Base-by-base conservation (phyloP, 768 basidiomycete genomes). In the Lactifluus pinguis region DNA sequence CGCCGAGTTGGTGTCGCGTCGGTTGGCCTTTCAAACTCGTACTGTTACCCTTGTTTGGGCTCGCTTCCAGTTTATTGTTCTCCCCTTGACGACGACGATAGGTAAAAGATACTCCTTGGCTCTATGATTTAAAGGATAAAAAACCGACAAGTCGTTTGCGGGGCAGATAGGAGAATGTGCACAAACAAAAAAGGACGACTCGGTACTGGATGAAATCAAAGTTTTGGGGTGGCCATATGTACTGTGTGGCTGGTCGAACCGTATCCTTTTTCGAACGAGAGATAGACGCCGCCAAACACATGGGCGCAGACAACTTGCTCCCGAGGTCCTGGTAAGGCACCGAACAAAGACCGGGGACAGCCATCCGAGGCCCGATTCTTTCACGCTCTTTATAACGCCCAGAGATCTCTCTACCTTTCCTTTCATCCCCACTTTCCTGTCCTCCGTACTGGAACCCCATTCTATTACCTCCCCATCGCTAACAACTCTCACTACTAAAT, bases 311-410 rank as follows among this genome's bases (percentile, higher is more conserved):
- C 0, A 3, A 2, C 2, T 2, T 52, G 60, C 45, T 50, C 60
- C 55, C 55, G 45, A 17, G 51, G 30, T 58, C 52, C 60, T 48
- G 49, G 49, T 14, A 49, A 55, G 52, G 52, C 14, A 55, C 49
- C 49, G 29, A 61, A 62, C 56, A 49, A 54, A 41, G 39, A 52
- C 61, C 56, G 56, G 61, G 61, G 44, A 62, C 61, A 45, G 61
- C 61, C 51, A 44, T 38, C 17, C 11, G 6, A 19, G 56, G 19
- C 45, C 17, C 9, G 30, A 48, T 45, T 19, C 50, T 49, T 25
- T 48, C 52, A 14, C 52, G 0, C 41, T 45, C 39, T 44, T 47
- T 54, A 58, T 49, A 58, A 58, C 56, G 52, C 61, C 21, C 39
- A 34, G 36, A 41, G 48, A 41, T 32, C 13, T 32, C 13, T n/a